Conservation (phyloP, 805 yeast genomes). For the Candida tallmaniae region DNA sequence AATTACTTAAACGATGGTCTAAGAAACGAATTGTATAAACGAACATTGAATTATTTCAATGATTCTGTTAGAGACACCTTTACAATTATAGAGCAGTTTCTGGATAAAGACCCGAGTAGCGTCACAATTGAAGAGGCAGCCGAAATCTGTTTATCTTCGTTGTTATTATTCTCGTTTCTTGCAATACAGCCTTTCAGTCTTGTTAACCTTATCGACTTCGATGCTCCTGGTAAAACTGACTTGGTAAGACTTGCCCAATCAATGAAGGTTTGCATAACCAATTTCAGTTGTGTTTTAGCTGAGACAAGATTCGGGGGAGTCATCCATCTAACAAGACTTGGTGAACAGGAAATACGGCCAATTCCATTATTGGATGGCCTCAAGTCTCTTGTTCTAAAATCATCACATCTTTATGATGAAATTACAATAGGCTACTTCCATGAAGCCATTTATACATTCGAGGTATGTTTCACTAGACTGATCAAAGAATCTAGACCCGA, state of each 20-base stretch:
- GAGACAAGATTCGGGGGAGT: conserved; percentile 5
- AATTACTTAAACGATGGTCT: no score
- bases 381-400: no score
- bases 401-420: not conserved
- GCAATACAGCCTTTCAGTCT: conserved; percentile 1
- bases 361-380: not conserved
- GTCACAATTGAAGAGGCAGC: conserved; percentile 1
- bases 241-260: conserved; percentile 2
- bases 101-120: not conserved
- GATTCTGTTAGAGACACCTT: conserved; percentile 1
- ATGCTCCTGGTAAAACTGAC: conserved; percentile 1
- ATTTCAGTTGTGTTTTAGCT: not conserved
- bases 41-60: conserved; percentile 2
- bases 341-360: not conserved
- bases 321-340: not conserved
- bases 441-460: not conserved
- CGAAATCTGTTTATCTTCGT: conserved; percentile 2
- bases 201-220: conserved; percentile 1
- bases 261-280: conserved; percentile 3
- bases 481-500: conserved; percentile 10
- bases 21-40: not conserved
- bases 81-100: not conserved
- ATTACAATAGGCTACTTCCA: not conserved
- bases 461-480: conserved; percentile 2
- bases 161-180: conserved; percentile 3